phyloP scores from a whole-genome alignment of 2,329 filamentous ascomycete species.

The Pyricularia pennisetigena region DNA sequence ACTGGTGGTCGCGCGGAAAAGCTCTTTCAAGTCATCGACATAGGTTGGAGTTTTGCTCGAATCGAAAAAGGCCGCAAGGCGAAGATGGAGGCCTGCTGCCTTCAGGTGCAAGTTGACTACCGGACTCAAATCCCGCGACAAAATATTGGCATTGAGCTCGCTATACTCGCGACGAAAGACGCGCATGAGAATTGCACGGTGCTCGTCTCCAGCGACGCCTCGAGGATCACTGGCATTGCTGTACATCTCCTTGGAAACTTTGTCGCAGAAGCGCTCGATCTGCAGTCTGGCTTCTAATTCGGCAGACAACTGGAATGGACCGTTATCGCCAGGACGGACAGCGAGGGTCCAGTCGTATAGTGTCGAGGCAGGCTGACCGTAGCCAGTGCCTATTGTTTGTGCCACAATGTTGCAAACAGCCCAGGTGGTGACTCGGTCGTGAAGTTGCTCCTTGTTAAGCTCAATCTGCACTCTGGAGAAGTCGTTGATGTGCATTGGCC shows the following conservation, averaged over 20 bases:
- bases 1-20: slow-evolving; percentile 61
- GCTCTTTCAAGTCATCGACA: slow-evolving; percentile 62
- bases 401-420: slow-evolving; percentile 79
- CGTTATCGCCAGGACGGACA: slow-evolving; percentile 47
- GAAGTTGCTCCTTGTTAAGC: slow-evolving; percentile 67
- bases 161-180: slow-evolving; percentile 56
- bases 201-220: slow-evolving; percentile 57
- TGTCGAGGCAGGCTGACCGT: slow-evolving; percentile 71
- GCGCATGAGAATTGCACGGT: slow-evolving; percentile 55
- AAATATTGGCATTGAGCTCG: slow-evolving; percentile 51
- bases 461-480: slow-evolving; percentile 69
- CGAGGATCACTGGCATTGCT: slow-evolving; percentile 66
- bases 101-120: slow-evolving; percentile 58
- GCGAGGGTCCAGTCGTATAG: slow-evolving; percentile 67
- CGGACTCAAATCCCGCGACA: slow-evolving; percentile 47
- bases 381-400: slow-evolving; percentile 72
- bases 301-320: slow-evolving; percentile 45
- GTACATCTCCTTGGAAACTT: slow-evolving; percentile 70
- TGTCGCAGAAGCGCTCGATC: slow-evolving; percentile 68
- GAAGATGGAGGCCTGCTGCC: slow-evolving; percentile 65
- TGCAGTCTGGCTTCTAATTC: slow-evolving; percentile 60
- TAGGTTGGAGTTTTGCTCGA: slow-evolving; percentile 62
- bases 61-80: slow-evolving; percentile 73
- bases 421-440: slow-evolving; percentile 73
- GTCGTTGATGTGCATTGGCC: slow-evolving; percentile 73